Base-by-base conservation (phyloP, 768 basidiomycete species). In the Phaeotremella skinneri region DNA sequence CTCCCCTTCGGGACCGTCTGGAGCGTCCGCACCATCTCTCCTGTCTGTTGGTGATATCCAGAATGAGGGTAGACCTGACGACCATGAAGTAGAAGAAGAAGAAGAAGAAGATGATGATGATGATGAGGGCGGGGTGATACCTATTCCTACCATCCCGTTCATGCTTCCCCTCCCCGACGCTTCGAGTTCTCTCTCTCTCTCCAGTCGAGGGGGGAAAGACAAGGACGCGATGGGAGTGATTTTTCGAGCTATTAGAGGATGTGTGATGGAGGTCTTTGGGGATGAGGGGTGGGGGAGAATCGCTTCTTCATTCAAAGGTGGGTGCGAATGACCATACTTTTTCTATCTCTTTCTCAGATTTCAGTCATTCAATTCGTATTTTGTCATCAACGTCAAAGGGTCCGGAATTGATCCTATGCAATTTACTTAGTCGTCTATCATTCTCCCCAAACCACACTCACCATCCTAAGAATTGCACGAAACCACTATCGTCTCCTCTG, bases 201-300 rank as follows among this genome's bases (percentile, higher is more conserved):
- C 66, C 81, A 82, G 4, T 47, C 50, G 9, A 47, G 47, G 27
- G 30, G 64, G 13, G 53, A 56, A 26, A 21, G 61, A 63, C n/a
- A 66, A 69, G 13, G 68, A 66, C 14, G 59, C 56, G n/a, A 56
- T 32, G 4, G 30, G 21, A 16, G 57, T 49, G 20, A 82, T 92
- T 51, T 89, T 83, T 77, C 74, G 80, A 2, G 85, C 90, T 0
- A 72, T 92, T 30, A 85, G 84, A 67, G 84, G 87, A 68, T 86
- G 85, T 64, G 78, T 90, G 13, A 66, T 89, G 53, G 73, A 74
- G 17, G 85, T 90, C 66, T 92, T 91, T 70, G 91, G 91, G 2
- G 89, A 91, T 70, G 80, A 83, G 0, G 91, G 90, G 3, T 92
- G 90, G 90, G 90, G 90, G 25, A 82, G 86, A 9, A 83, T 92